These are phyloP conservation scores for Eleusine coracana DNA, from an alignment of 176 grass and related monocot genomes.

Conservation along the genomic window DNA sequence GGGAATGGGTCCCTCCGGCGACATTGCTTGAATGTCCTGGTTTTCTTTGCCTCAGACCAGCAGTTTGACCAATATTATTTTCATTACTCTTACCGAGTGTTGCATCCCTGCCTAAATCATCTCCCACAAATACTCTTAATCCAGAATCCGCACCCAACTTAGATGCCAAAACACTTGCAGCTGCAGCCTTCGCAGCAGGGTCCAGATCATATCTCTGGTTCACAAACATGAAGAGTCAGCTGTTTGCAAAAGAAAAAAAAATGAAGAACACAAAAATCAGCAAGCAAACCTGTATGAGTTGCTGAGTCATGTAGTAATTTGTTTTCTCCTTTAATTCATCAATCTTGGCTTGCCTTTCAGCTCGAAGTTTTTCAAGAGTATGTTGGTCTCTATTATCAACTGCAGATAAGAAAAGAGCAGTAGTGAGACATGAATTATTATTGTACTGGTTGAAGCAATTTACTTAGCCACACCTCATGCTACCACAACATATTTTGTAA, in stretches of 20 bases:
- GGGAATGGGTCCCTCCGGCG: slow-evolving; percentile 6
- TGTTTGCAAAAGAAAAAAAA: neutral
- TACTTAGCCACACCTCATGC: neutral
- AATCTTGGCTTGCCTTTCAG: slow-evolving; percentile 85
- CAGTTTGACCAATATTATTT: slow-evolving; percentile 36
- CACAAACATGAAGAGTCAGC: slow-evolving; percentile 29
- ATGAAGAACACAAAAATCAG: neutral
- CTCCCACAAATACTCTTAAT: slow-evolving; percentile 73
- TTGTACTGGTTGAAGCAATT: neutral
- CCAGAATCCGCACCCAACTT: slow-evolving; percentile 85
- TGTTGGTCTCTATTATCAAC: slow-evolving; percentile 82
- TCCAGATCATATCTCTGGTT: slow-evolving; percentile 91
- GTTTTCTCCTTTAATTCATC: slow-evolving; percentile 94
- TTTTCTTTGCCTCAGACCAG: slow-evolving; percentile 67
- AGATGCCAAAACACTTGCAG: slow-evolving; percentile 88
- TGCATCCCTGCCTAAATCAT: slow-evolving; percentile 51
- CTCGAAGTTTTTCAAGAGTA: slow-evolving; percentile 70
- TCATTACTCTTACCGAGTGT: slow-evolving; percentile 44
- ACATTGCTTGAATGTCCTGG: slow-evolving; percentile 15
- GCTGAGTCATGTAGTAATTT: slow-evolving; percentile 91
- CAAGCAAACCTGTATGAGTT: slow-evolving; percentile 82
- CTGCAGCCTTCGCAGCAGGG: slow-evolving; percentile 89
- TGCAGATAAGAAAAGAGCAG: slow-evolving; percentile 44
- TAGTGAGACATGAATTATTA: slow-evolving; percentile 15
- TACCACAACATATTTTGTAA: neutral